phyloP scores from a whole-genome alignment of 2,329 filamentous ascomycete species.

The Scolecobasidium constrictum region DNA sequence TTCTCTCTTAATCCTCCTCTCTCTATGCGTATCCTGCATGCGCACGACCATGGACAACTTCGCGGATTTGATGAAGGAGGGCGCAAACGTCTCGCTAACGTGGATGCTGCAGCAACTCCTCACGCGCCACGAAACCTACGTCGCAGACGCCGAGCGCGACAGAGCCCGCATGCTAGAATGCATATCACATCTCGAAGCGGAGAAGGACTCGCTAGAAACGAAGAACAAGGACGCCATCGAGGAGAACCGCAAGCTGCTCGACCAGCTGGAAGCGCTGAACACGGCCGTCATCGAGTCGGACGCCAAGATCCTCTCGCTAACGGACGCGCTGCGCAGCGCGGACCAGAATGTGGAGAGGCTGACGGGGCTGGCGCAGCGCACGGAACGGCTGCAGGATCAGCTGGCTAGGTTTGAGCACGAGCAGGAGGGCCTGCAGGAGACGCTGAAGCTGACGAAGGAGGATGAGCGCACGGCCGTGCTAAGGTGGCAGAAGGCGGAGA shows the following conservation, averaged over 20 bases:
- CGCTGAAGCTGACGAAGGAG: slow-evolving; percentile 55
- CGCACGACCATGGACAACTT: no score
- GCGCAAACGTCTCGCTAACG: background rate
- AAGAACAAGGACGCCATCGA: slow-evolving; percentile 69
- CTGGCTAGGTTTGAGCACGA: slow-evolving; percentile 71
- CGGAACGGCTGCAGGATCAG: slow-evolving; percentile 70
- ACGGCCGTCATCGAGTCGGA: slow-evolving; percentile 70
- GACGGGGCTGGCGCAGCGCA: slow-evolving; percentile 61
- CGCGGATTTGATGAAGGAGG: no score
- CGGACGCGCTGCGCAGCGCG: slow-evolving; percentile 64
- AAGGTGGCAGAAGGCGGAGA: slow-evolving; percentile 78
- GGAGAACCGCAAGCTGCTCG: slow-evolving; percentile 70
- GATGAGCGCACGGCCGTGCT: slow-evolving; percentile 70
- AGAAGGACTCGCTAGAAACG: slow-evolving; percentile 59
- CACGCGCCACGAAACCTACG: slow-evolving; percentile 85
- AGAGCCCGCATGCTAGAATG: slow-evolving; percentile 59
- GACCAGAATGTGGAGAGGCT: slow-evolving; percentile 68
- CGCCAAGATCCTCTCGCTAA: slow-evolving; percentile 63
- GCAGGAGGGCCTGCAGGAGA: slow-evolving; percentile 60
- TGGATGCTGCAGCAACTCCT: slow-evolving; percentile 64
- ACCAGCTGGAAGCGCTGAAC: slow-evolving; percentile 80
- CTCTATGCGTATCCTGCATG: slow-evolving; percentile 4
- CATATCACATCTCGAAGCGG: slow-evolving; percentile 64
- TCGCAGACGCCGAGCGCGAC: slow-evolving; percentile 83
- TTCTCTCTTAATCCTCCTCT: slow-evolving; percentile 3